Evolutionary conservation across 1,284 basidiomycete species (phyloP).

Genomic region (Sanghuangporus baumii): DNA sequence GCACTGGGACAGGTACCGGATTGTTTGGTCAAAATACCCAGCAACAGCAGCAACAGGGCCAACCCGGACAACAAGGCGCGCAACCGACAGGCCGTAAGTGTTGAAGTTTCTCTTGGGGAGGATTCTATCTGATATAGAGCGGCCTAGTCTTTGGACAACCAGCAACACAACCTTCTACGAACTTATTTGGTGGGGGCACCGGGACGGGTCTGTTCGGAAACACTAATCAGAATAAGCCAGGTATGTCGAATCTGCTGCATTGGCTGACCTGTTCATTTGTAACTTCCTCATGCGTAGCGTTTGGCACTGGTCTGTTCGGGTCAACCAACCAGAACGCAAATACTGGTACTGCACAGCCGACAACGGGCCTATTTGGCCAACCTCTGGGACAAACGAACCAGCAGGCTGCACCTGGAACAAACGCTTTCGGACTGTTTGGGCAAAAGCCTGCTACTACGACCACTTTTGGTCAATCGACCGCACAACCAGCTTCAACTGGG

Average conservation of each 20-base stretch:
- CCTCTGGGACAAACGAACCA: slow-evolving; percentile 32
- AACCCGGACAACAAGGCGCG: slow-evolving; percentile 26
- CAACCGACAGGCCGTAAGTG: slow-evolving; percentile 30
- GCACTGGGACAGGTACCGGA: slow-evolving; percentile 20
- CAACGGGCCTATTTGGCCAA: slow-evolving; percentile 37
- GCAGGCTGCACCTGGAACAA: slow-evolving; percentile 28
- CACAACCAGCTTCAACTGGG: slow-evolving; percentile 26
- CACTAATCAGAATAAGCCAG: slow-evolving; percentile 24
- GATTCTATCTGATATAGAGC: neutral
- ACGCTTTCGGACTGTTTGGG: slow-evolving; percentile 26
- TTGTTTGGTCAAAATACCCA: slow-evolving; percentile 29
- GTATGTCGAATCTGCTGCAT: slow-evolving; percentile 5
- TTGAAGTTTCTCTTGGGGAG: neutral
- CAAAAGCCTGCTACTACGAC: slow-evolving; percentile 18
- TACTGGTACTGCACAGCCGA: slow-evolving; percentile 26
- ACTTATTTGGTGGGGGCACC: slow-evolving; percentile 26
- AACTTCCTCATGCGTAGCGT: slow-evolving; percentile 24
- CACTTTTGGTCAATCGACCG: slow-evolving; percentile 22
- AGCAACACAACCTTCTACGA: slow-evolving; percentile 23
- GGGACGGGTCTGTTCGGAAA: slow-evolving; percentile 36
- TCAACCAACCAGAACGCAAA: slow-evolving; percentile 33
- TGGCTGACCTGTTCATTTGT: neutral
- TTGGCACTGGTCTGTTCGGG: slow-evolving; percentile 42
- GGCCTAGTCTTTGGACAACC: slow-evolving; percentile 22
- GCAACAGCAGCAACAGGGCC: slow-evolving; percentile 26